These are phyloP conservation scores for Penicillium sp. DNA, from an alignment of 2,329 filamentous ascomycete genomes.

Conservation along the genomic window DNA sequence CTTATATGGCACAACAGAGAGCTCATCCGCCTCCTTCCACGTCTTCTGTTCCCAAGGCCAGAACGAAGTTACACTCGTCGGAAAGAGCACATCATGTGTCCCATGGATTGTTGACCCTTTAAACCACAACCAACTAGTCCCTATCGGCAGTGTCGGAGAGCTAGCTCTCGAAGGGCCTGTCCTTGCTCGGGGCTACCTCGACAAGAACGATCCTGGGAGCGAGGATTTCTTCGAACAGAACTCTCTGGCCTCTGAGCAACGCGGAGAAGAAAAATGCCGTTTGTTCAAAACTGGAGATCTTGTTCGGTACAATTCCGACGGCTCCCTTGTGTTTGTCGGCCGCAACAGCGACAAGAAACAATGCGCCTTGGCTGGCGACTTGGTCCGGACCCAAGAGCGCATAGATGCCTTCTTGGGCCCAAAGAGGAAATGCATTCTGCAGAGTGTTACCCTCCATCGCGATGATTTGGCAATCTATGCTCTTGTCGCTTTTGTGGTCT, in stretches of 20 bases:
- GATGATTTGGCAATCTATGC: not conserved
- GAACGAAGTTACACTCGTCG: slow-evolving; percentile 18
- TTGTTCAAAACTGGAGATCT: slow-evolving; percentile 43
- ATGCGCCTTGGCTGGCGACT: slow-evolving; percentile 1
- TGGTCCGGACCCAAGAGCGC: slow-evolving; percentile 13
- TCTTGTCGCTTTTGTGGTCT: slow-evolving; percentile 25
- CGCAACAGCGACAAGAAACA: slow-evolving; percentile 23
- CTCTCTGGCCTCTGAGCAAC: slow-evolving; percentile 28
- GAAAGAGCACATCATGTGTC: slow-evolving; percentile 24
- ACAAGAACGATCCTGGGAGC: slow-evolving; percentile 49
- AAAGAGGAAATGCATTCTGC: slow-evolving; percentile 23
- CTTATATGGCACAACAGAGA: slow-evolving; percentile 29
- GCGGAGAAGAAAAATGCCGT: not conserved
- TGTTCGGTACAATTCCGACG: slow-evolving; percentile 39
- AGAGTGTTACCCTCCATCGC: slow-evolving; percentile 11
- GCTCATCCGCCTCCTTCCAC: slow-evolving; percentile 28
- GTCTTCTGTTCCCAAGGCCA: not conserved
- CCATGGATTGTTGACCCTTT: slow-evolving; percentile 38
- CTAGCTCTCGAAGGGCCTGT: slow-evolving; percentile 42
- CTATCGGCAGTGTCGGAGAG: slow-evolving; percentile 36
- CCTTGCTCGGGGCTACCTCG: slow-evolving; percentile 59
- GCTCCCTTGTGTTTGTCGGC: slow-evolving; percentile 35
- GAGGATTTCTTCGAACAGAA: slow-evolving; percentile 53
- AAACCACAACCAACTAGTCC: slow-evolving; percentile 29
- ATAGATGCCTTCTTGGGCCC: slow-evolving; percentile 12